Evolutionary conservation across 371 early-diverging fungal species (phyloP).

Genomic region (Mortierella sp.): DNA sequence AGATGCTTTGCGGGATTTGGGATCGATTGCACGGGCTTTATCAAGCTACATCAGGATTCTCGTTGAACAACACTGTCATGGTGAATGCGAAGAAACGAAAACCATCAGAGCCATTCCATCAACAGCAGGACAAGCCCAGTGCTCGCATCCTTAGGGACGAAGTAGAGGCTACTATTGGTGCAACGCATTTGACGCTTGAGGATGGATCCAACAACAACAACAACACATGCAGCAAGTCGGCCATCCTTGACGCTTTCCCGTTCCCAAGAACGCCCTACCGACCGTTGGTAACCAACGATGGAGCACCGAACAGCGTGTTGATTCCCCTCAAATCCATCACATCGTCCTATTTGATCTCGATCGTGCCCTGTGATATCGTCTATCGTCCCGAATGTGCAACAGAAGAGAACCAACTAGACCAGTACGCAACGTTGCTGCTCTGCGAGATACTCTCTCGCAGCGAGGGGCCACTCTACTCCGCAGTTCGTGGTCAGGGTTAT

Average conservation of each 20-base stretch:
- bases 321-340: conserved; percentile 45
- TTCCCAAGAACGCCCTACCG: conserved; percentile 46
- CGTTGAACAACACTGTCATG: neutral
- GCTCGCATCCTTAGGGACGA: conserved; percentile 33
- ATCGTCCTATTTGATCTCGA: conserved; percentile 46
- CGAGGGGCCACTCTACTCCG: conserved; percentile 79
- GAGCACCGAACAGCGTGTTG: conserved; percentile 39
- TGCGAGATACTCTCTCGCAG: conserved; percentile 70
- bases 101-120: conserved; percentile 51
- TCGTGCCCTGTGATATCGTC: conserved; percentile 54
- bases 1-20: conserved; percentile 34
- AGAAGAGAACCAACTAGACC: conserved; percentile 45
- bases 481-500: conserved; percentile 78
- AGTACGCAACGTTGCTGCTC: conserved; percentile 61
- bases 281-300: conserved; percentile 19
- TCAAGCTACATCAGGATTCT: conserved; percentile 30
- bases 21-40: conserved; percentile 38
- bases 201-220: conserved; percentile 10
- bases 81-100: conserved; percentile 36
- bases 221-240: neutral
- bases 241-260: conserved; percentile 23
- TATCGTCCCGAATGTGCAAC: conserved; percentile 43
- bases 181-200: conserved; percentile 33
- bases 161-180: conserved; percentile 30
- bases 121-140: conserved; percentile 53